A percentile compares a stretch with the other conserved stretches of the same genome.
These are phyloP conservation scores for Tulasnella sp. DNA, from an alignment of 768 basidiomycete species.

Conservation along the genomic window DNA sequence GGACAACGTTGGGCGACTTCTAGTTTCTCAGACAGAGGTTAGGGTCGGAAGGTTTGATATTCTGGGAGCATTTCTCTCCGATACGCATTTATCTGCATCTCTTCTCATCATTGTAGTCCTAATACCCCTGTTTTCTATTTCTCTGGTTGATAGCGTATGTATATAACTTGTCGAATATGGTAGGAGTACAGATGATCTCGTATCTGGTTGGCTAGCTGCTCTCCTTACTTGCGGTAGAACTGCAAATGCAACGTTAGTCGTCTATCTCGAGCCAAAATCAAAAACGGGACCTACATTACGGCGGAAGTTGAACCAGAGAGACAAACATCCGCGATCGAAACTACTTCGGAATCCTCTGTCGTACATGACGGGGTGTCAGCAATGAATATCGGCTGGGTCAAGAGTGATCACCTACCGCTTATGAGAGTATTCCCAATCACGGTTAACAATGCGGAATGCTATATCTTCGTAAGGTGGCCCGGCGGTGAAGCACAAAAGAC, in stretches of 20 bases:
- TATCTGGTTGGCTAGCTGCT: neutral
- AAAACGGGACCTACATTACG: conserved; percentile 65
- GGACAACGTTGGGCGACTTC: conserved; percentile 1
- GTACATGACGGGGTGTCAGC: conserved; percentile 26
- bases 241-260: conserved; percentile 38
- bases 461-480: conserved; percentile 99
- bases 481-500: conserved; percentile 87
- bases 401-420: conserved; percentile 59
- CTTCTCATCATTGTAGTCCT: neutral
- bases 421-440: conserved; percentile 98
- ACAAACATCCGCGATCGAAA: conserved; percentile 94
- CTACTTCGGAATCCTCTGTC: conserved; percentile 90
- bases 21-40: neutral
- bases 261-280: conserved; percentile 29
- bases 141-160: neutral
- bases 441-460: conserved; percentile 94
- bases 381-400: neutral
- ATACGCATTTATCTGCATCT: conserved; percentile 2
- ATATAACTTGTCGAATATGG: neutral
- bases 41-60: neutral
- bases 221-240: conserved; percentile 74
- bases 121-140: neutral
- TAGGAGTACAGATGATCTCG: neutral
- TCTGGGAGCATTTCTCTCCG: neutral
- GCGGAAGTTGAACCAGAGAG: conserved; percentile 94